Percentiles rank a stretch among this genome's conserved stretches.
Evolutionary conservation across 768 basidiomycete genomes (phyloP).

Genomic region (Hydnomerulius pinastri): DNA sequence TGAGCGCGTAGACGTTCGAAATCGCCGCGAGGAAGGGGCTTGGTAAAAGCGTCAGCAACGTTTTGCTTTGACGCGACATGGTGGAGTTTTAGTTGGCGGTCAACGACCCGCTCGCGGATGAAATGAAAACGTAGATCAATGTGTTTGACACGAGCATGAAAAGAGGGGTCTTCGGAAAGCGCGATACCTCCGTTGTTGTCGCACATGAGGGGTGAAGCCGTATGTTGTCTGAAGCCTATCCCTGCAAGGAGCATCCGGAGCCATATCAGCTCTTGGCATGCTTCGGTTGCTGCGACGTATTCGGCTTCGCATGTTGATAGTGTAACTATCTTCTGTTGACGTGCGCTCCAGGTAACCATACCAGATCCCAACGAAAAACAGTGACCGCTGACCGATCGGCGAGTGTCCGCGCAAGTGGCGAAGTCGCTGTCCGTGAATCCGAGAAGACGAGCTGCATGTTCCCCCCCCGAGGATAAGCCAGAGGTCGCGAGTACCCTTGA

Average conservation of each 20-base stretch:
- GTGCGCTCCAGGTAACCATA: conserved; percentile 30
- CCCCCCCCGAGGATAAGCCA: conserved; percentile 8
- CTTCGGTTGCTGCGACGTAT: conserved; percentile 39
- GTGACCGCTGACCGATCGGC: conserved; percentile 22
- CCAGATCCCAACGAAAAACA: conserved; percentile 23
- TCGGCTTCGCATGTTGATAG: conserved; percentile 46
- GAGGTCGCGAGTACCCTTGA: neutral
- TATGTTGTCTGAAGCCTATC: neutral
- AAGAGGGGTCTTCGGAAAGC: conserved; percentile 35
- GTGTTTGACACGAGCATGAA: conserved; percentile 44
- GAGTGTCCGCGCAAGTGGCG: conserved; percentile 26
- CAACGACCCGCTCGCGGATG: conserved; percentile 32
- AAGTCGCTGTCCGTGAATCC: conserved; percentile 31
- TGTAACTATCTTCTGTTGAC: conserved; percentile 41
- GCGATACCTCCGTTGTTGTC: conserved; percentile 43
- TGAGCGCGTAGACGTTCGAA: conserved; percentile 17
- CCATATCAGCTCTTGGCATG: conserved; percentile 39
- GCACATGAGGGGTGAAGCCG: conserved; percentile 15
- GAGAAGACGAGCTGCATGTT: conserved; percentile 1
- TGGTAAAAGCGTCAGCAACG: conserved; percentile 43
- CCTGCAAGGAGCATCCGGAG: conserved; percentile 21
- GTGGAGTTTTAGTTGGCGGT: conserved; percentile 23
- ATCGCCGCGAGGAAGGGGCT: conserved; percentile 26
- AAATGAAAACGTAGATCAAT: conserved; percentile 45
- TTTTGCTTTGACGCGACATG: conserved; percentile 37